Evolutionary conservation across 1,139 yeast species (phyloP).

Genomic region (Geotrichum histeridarum): DNA sequence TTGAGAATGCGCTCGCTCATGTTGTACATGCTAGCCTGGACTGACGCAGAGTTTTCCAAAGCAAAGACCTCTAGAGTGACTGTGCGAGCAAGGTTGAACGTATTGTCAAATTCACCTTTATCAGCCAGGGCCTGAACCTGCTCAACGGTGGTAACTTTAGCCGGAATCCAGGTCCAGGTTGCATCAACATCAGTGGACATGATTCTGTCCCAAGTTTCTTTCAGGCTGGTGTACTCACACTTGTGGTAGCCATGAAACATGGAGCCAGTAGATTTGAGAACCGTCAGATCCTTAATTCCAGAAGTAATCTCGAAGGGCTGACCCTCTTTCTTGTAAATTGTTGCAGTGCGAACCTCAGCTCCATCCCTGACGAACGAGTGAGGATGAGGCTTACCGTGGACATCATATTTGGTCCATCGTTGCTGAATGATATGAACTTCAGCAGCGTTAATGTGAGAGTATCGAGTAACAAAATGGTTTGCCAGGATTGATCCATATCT

Average conservation of each 20-base stretch:
- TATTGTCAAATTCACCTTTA: slow-evolving; percentile 58
- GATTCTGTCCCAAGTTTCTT: slow-evolving; percentile 78
- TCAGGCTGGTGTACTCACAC: slow-evolving; percentile 83
- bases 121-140: slow-evolving; percentile 51
- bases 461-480: slow-evolving; percentile 69
- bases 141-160: slow-evolving; percentile 48
- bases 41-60: slow-evolving; percentile 79
- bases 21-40: slow-evolving; percentile 93
- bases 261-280: slow-evolving; percentile 88
- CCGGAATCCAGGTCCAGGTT: slow-evolving; percentile 60
- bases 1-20: slow-evolving; percentile 72
- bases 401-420: slow-evolving; percentile 72
- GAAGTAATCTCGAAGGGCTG: slow-evolving; percentile 56
- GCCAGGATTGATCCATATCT: slow-evolving; percentile 82
- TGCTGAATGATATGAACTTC: slow-evolving; percentile 63
- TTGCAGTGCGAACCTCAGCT: slow-evolving; percentile 66
- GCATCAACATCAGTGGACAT: slow-evolving; percentile 84
- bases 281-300: slow-evolving; percentile 76
- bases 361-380: slow-evolving; percentile 86
- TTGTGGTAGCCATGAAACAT: slow-evolving; percentile 82
- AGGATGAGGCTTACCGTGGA: slow-evolving; percentile 67
- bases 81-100: slow-evolving; percentile 57
- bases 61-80: slow-evolving; percentile 77
- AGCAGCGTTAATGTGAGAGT: slow-evolving; percentile 68
- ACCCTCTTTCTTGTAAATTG: slow-evolving; percentile 42